Evolutionary conservation across 129 eudicot genomes (phyloP).

Genomic region (Ambrosia trifida): DNA sequence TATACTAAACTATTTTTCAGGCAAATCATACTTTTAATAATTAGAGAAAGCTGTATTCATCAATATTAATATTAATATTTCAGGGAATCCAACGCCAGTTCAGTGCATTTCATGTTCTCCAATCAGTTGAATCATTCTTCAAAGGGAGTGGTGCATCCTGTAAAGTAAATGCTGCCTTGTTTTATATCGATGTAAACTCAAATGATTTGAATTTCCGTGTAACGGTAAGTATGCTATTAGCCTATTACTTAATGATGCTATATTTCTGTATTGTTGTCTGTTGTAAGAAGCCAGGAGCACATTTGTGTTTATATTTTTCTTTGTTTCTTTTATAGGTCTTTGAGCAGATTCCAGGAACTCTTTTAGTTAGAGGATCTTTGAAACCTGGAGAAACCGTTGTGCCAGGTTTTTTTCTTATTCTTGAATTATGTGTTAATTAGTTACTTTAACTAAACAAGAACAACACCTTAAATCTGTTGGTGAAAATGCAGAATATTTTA

Average conservation of each 20-base stretch:
- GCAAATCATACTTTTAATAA: background rate
- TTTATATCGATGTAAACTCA: slow-evolving; percentile 61
- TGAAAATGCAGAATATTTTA: too few species aligned
- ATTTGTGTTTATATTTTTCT: slow-evolving; percentile 15
- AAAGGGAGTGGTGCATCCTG: slow-evolving; percentile 53
- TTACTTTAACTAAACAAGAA: background rate
- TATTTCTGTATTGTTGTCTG: background rate
- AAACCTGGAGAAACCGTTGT: slow-evolving; percentile 48
- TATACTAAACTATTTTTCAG: background rate
- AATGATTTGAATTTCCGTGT: slow-evolving; percentile 52
- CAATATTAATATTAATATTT: background rate
- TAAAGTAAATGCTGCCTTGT: slow-evolving; percentile 62
- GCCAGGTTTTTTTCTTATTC: slow-evolving; percentile 50
- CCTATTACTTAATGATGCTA: background rate
- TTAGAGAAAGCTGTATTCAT: background rate
- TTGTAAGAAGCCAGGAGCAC: background rate
- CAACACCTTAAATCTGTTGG: background rate
- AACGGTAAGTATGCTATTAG: slow-evolving; percentile 42
- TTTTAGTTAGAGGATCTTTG: slow-evolving; percentile 78
- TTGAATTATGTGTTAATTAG: slow-evolving; percentile 17
- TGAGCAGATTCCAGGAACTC: slow-evolving; percentile 96
- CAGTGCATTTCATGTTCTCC: slow-evolving; percentile 74
- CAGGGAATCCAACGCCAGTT: slow-evolving; percentile 88
- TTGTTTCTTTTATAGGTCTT: slow-evolving; percentile 55
- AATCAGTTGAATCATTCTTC: slow-evolving; percentile 70